Evolutionary conservation across 352 stramenopile species (phyloP).

Genomic region (Phytopythium helicoides): DNA sequence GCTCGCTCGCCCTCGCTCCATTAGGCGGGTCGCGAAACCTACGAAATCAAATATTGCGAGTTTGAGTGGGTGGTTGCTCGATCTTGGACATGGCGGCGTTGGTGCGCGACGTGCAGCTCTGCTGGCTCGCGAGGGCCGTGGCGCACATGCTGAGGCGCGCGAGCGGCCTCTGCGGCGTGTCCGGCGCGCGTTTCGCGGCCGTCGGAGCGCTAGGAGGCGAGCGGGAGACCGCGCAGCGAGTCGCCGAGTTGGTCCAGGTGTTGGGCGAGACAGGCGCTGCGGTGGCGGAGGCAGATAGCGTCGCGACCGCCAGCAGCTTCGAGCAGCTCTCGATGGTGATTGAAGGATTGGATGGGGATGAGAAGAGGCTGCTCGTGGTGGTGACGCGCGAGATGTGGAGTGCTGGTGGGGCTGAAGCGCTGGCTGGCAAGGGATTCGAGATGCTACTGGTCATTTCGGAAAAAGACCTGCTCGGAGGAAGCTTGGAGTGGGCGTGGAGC

Average conservation of each 20-base stretch:
- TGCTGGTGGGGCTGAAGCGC: conserved; percentile 16
- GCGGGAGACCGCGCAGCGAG: conserved; percentile 5
- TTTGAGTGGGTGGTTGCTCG: too few species aligned
- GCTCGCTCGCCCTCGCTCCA: background rate
- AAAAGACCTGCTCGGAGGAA: conserved; percentile 6
- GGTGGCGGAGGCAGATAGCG: too few species aligned
- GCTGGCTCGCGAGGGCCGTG: conserved; percentile 38
- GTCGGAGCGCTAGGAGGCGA: conserved; percentile 12
- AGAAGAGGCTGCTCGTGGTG: too few species aligned
- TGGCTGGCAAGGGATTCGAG: background rate
- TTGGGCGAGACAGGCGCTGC: too few species aligned
- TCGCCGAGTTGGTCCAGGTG: too few species aligned
- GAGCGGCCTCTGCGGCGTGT: background rate
- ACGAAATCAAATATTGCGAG: conserved; percentile 3
- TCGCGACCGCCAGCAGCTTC: too few species aligned
- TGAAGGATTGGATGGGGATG: too few species aligned
- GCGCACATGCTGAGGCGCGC: conserved; percentile 31
- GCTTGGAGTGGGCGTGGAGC: background rate
- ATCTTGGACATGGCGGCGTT: conserved; percentile 17
- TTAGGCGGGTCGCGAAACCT: background rate
- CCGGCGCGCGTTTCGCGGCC: conserved; percentile 16
- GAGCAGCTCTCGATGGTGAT: too few species aligned
- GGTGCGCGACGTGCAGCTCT: conserved; percentile 28
- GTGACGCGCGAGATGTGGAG: conserved; percentile 8
- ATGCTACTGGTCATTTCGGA: conserved; percentile 18